These are phyloP conservation scores for Silene coronaria DNA, from an alignment of 179 eudicot species.

Conservation along the genomic window DNA sequence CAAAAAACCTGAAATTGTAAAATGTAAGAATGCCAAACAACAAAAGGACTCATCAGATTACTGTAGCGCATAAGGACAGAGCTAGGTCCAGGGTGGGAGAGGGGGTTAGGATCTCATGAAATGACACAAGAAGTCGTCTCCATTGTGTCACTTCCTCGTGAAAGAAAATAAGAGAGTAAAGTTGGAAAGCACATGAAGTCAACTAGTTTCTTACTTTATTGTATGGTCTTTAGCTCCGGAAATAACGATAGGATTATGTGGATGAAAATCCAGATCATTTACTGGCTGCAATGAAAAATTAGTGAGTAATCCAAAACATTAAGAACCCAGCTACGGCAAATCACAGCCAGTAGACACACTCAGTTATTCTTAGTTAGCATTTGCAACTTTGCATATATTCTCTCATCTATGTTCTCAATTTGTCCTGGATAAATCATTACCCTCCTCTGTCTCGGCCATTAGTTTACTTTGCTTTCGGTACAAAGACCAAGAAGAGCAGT, in stretches of 20 bases:
- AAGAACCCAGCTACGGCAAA: neutral
- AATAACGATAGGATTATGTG: slow-evolving; percentile 59
- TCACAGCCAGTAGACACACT: neutral
- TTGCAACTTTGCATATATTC: neutral
- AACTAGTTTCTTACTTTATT: slow-evolving; percentile 49
- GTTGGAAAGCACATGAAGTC: slow-evolving; percentile 1
- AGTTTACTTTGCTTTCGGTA: too few species aligned
- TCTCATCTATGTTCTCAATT: neutral
- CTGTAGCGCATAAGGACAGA: neutral
- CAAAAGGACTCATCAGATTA: neutral
- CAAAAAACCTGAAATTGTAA: slow-evolving; percentile 55
- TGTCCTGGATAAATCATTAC: neutral
- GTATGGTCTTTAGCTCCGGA: slow-evolving; percentile 84
- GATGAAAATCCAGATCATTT: slow-evolving; percentile 86
- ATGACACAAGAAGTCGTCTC: neutral
- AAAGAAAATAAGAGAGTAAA: neutral
- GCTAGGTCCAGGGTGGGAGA: neutral
- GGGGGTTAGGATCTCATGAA: too few species aligned
- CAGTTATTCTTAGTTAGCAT: neutral
- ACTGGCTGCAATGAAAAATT: slow-evolving; percentile 56
- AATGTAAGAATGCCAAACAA: slow-evolving; percentile 12
- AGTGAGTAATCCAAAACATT: slow-evolving; percentile 1
- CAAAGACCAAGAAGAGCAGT: too few species aligned
- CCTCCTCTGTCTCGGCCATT: too few species aligned
- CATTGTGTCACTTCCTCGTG: slow-evolving; percentile 2